A percentile compares a stretch with the other conserved stretches of the same genome.
These are phyloP conservation scores for Trichosphaerium sp. DNA, from an alignment of 78 protist genomes.

Conservation along the genomic window DNA sequence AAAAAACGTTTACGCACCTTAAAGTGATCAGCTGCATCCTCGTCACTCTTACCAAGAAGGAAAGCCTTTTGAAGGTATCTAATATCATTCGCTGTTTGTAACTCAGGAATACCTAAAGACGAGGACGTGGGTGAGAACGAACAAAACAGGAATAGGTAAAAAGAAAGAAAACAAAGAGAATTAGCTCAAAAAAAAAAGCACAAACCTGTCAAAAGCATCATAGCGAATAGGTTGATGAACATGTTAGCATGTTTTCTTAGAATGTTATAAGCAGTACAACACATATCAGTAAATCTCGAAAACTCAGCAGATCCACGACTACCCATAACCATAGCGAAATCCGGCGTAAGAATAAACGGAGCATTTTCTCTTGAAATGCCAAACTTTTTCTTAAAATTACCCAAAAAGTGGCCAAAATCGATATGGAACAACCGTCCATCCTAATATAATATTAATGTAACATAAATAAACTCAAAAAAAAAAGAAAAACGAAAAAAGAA, in stretches of 20 bases:
- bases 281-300: constrained; percentile 32
- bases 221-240: constrained; percentile 68
- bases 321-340: constrained; percentile 71
- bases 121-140: too few species aligned
- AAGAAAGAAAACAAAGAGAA: not conserved
- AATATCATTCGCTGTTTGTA: constrained; percentile 54
- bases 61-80: constrained; percentile 48
- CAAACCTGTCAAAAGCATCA: constrained; percentile 11
- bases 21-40: constrained; percentile 41
- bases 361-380: constrained; percentile 80
- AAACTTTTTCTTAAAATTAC: constrained; percentile 34
- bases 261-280: constrained; percentile 63
- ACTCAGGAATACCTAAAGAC: constrained; percentile 88
- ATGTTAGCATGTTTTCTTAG: constrained; percentile 65
- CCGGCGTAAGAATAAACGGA: constrained; percentile 92
- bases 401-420: constrained; percentile 94
- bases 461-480: not conserved
- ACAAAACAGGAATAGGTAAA: constrained; percentile 5
- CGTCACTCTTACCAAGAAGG: constrained; percentile 40
- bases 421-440: constrained; percentile 89
- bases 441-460: constrained; percentile 51
- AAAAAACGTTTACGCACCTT: too few species aligned
- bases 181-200: not conserved
- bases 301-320: constrained; percentile 47
- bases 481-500: not conserved